Evolutionary conservation across 2,329 filamentous ascomycete species (phyloP).

Genomic region (Orbilia quercus): DNA sequence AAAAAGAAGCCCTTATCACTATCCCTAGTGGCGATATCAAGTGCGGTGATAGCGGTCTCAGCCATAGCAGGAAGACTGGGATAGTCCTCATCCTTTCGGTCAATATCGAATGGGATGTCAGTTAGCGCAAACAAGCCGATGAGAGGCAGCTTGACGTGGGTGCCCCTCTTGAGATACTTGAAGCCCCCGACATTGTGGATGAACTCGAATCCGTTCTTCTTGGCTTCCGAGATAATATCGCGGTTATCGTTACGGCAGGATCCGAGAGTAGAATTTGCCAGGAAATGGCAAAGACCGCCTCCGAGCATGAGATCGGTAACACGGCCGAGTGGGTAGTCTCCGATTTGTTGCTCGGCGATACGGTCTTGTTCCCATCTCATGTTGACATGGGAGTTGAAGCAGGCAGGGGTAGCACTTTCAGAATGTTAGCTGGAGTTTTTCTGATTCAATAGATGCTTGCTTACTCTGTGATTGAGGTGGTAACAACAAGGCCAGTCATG

Average conservation of each 20-base stretch:
- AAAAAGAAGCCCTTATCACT: conserved; percentile 95
- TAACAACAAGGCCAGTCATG: conserved; percentile 91
- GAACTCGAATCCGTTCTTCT: conserved; percentile 82
- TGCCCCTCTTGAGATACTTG: conserved; percentile 76
- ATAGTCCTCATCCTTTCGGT: conserved; percentile 82
- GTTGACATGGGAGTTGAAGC: conserved; percentile 89
- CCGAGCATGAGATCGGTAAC: conserved; percentile 93
- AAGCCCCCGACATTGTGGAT: conserved; percentile 78
- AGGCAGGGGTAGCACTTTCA: conserved; percentile 81
- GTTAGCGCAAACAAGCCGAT: conserved; percentile 83
- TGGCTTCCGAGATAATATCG: conserved; percentile 79
- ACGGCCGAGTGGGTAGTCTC: conserved; percentile 84
- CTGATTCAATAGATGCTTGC: not conserved
- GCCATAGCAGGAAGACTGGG: conserved; percentile 94
- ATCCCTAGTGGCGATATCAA: conserved; percentile 82
- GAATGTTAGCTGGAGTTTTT: conserved; percentile 21
- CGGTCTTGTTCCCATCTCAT: conserved; percentile 83
- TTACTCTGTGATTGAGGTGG: conserved; percentile 86
- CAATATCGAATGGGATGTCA: conserved; percentile 93
- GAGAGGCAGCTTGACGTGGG: conserved; percentile 78
- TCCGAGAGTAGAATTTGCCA: conserved; percentile 81
- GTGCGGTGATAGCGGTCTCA: conserved; percentile 78
- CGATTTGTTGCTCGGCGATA: conserved; percentile 92
- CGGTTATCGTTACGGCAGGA: conserved; percentile 83
- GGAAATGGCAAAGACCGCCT: conserved; percentile 90